Percentiles rank a stretch among this genome's conserved stretches.
Evolutionary conservation across 345 rosid species (phyloP).

Genomic region (Arabis hirsuta): DNA sequence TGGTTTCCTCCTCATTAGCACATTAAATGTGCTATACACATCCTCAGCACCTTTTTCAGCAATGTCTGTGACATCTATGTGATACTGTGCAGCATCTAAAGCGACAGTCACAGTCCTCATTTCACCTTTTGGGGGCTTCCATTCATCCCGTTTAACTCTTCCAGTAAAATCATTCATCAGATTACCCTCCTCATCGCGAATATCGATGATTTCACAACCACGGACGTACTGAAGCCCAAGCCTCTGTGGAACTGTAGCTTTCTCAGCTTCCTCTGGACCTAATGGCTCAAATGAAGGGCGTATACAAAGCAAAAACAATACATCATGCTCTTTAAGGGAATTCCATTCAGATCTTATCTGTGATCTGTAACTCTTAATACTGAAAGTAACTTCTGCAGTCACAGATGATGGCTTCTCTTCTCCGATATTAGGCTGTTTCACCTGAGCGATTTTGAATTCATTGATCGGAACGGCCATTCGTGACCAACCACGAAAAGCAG

Average conservation of each 20-base stretch:
- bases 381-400: slow-evolving; percentile 79
- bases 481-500: slow-evolving; percentile 99
- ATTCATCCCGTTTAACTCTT: slow-evolving; percentile 88
- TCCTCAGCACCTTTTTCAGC: slow-evolving; percentile 95
- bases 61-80: slow-evolving; percentile 92
- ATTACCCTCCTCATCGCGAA: slow-evolving; percentile 90
- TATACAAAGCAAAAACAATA: slow-evolving; percentile 84
- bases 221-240: slow-evolving; percentile 95
- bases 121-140: slow-evolving; percentile 99
- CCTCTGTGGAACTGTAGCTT: slow-evolving; percentile 88
- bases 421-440: slow-evolving; percentile 96
- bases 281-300: slow-evolving; percentile 94
- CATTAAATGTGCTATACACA: slow-evolving; percentile 86
- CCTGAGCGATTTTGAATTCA: slow-evolving; percentile 73
- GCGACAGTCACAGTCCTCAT: slow-evolving; percentile 91
- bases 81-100: slow-evolving; percentile 95
- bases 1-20: slow-evolving; percentile 97
- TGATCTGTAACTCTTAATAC: slow-evolving; percentile 86
- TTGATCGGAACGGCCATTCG: slow-evolving; percentile 95
- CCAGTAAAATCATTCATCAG: slow-evolving; percentile 99
- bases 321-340: slow-evolving; percentile 98
- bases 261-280: slow-evolving; percentile 92
- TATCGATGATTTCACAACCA: slow-evolving; percentile 93
- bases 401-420: slow-evolving; percentile 97
- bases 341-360: slow-evolving; percentile 96